Evolutionary conservation across 441 rosid species (phyloP), one percentile per base, ranked within the genome.

Genomic region (Populus hybrid): DNA sequence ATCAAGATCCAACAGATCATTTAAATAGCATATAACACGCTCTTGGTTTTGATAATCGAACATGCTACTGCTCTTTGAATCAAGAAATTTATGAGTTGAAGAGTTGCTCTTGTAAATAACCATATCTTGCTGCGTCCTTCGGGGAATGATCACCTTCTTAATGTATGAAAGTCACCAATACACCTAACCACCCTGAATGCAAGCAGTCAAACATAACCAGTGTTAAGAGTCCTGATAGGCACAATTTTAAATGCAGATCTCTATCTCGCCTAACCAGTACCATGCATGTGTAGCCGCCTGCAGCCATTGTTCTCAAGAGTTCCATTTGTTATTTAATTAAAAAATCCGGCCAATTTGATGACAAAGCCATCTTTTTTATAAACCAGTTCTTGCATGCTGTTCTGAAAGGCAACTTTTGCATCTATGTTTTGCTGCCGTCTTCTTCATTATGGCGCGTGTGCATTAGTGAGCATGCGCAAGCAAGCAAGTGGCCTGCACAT

Each of bases 71-170:
- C 24, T 57, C 36, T 34, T 36, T 7, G 26, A 66, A 77, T 23
- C 59, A 26, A 63, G 72, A 46, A 30, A 24, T 71, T 68, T 67
- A 38, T 34, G 76, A 50, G 7, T 69, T 36, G 35, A 67, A 63
- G 46, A 59, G n/a, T 32, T 74, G 73, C 72, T 77, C 35, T 77
- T 71, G 70, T 18, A 66, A 78, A 69, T 38, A 72, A 78, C 65
- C 32, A 30, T 30, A 30, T 4, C 80, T 75, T 64, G 70, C 36
- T 66, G 35, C 16, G 12, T 24, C 24, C 76, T 66, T 66, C 32
- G 69, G 70, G 65, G 42, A 46, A 65, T 30, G 46, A 23, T 35
- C 63, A 18, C 11, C 35, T 30, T 53, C 73, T 30, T 30, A 30
- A 38, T 16, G 34, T 67, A 53, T 53, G 61, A 0, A 18, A 18